Conservation (phyloP, 208 protist species). For the Trichomonas tenax region DNA sequence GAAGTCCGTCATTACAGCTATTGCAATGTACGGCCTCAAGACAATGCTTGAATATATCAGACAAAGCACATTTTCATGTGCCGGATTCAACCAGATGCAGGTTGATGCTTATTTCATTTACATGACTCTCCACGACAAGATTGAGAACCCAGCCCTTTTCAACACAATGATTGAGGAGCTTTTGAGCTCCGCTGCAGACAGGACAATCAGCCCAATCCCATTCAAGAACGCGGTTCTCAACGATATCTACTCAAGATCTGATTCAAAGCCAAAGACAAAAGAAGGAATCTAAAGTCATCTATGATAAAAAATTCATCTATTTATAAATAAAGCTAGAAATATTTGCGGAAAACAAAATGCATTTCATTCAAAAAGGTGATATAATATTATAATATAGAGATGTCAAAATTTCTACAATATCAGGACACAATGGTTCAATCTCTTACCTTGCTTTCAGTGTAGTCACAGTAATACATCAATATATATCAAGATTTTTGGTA, state of each 20-base stretch:
- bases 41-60: not conserved
- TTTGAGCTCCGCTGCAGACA: not conserved
- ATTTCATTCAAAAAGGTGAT: no score
- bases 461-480: no score
- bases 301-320: no score
- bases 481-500: no score
- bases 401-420: no score
- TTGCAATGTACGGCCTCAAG: not conserved
- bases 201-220: slow-evolving; percentile 9
- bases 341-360: no score
- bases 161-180: not conserved
- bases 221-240: not conserved
- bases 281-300: not conserved
- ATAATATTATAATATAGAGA: no score
- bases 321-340: no score
- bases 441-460: no score
- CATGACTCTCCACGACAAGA: not conserved
- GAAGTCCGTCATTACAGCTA: not conserved
- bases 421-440: no score
- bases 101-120: not conserved
- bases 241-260: not conserved
- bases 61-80: not conserved
- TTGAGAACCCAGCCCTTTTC: not conserved
- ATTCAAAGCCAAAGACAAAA: not conserved
- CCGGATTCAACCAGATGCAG: slow-evolving; percentile 15